Evolutionary conservation across 1,139 yeast species (phyloP).

Genomic region (Blastobotrys raffinosifermentans): DNA sequence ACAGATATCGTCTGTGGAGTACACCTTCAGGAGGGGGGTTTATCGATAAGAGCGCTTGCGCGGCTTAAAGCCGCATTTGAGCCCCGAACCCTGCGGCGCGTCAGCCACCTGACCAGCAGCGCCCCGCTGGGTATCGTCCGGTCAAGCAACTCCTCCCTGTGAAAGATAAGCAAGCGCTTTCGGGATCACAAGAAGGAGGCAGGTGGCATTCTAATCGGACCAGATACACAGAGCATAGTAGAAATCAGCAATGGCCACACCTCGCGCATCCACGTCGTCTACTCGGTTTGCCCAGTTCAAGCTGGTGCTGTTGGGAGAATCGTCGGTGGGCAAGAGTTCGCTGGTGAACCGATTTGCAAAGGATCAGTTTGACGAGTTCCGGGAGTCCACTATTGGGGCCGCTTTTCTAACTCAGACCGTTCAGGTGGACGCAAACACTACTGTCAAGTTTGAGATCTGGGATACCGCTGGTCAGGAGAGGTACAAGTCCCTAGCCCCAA

Average conservation of each 20-base stretch:
- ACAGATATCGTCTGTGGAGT: too few species aligned
- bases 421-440: conserved; percentile 50
- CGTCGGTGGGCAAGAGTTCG: conserved; percentile 38
- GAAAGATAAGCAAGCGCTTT: too few species aligned
- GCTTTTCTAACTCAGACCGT: conserved; percentile 93
- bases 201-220: too few species aligned
- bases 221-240: too few species aligned
- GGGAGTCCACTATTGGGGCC: conserved; percentile 96
- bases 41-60: too few species aligned
- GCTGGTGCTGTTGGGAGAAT: conserved; percentile 61
- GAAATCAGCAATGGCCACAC: conserved; percentile 25
- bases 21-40: too few species aligned
- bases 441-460: conserved; percentile 44
- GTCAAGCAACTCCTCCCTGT: too few species aligned
- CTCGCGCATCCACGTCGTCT: conserved; percentile 32
- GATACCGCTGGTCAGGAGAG: conserved; percentile 95
- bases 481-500: conserved; percentile 82
- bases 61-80: too few species aligned
- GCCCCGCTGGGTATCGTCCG: too few species aligned
- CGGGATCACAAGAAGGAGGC: too few species aligned
- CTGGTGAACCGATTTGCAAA: conserved; percentile 91
- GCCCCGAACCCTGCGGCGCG: too few species aligned
- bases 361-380: conserved; percentile 86
- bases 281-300: conserved; percentile 61
- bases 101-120: too few species aligned